A percentile compares a stretch with the other conserved stretches of the same genome.
Conservation (phyloP, 169 alveolate genomes). For the Amoebophrya sp. region DNA sequence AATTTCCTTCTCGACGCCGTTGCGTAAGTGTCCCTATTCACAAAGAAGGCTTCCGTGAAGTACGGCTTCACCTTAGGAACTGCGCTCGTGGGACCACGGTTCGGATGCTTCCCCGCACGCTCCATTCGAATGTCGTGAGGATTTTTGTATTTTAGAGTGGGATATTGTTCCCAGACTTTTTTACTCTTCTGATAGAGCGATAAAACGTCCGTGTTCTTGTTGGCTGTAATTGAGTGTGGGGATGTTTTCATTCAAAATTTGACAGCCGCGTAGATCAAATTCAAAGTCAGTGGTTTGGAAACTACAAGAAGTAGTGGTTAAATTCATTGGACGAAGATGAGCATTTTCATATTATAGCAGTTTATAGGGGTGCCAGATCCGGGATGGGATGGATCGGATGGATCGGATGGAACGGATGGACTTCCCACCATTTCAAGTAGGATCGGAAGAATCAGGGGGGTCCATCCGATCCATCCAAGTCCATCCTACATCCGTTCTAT, state of each 20-base stretch:
- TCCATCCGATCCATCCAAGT: too few species aligned
- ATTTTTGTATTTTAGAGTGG: neutral
- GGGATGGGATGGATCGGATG: too few species aligned
- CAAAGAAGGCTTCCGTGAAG: neutral
- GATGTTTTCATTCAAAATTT: neutral
- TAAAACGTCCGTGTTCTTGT: neutral
- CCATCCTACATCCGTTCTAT: too few species aligned
- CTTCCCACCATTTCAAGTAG: too few species aligned
- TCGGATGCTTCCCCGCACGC: neutral
- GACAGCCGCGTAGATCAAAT: neutral
- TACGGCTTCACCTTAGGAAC: neutral
- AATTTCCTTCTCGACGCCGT: neutral
- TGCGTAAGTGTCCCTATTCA: neutral
- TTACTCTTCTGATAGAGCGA: neutral
- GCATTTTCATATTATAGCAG: too few species aligned
- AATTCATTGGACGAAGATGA: too few species aligned
- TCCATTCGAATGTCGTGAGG: neutral
- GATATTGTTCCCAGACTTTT: neutral
- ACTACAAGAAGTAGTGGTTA: neutral
- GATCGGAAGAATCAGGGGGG: too few species aligned
- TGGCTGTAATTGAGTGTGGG: neutral
- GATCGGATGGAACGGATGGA: too few species aligned
- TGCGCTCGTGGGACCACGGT: too few species aligned
- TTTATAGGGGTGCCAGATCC: too few species aligned
- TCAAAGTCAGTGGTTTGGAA: neutral